Percentiles rank a stretch among this genome's conserved stretches.
phyloP scores from a whole-genome alignment of 495 filamentous ascomycete species.

The Lasiosphaeria hispida region DNA sequence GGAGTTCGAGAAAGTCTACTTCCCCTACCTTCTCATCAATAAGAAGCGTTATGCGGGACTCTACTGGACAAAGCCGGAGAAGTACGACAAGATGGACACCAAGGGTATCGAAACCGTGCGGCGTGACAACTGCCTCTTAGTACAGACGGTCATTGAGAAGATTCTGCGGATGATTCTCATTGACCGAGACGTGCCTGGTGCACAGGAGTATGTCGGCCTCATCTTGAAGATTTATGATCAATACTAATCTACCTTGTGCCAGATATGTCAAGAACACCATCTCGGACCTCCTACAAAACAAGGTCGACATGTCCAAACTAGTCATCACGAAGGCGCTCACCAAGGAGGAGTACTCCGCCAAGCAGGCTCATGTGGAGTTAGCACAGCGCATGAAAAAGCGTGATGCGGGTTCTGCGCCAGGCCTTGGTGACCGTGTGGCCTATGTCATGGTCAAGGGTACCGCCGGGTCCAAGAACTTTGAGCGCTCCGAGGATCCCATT shows the following conservation, averaged over 20 bases:
- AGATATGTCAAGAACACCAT: constrained; percentile 98
- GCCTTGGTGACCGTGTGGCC: constrained; percentile 90
- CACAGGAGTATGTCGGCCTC: constrained; percentile 74
- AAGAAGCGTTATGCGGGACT: constrained; percentile 98
- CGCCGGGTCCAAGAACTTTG: constrained; percentile 85
- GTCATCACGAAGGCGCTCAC: constrained; percentile 98
- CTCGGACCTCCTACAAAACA: constrained; percentile 92
- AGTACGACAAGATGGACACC: constrained; percentile 99
- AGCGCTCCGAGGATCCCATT: constrained; percentile 92
- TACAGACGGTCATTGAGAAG: constrained; percentile 97
- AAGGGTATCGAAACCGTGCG: constrained; percentile 99
- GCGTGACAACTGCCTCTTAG: constrained; percentile 91
- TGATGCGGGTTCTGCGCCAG: constrained; percentile 91
- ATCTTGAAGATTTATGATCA: background rate
- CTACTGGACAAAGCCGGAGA: constrained; percentile 93
- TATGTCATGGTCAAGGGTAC: constrained; percentile 97
- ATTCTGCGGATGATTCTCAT: constrained; percentile 94
- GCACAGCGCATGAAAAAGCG: constrained; percentile 94
- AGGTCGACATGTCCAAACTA: constrained; percentile 97
- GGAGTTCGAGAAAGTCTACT: constrained; percentile 99
- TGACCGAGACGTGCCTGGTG: constrained; percentile 80
- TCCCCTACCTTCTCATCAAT: constrained; percentile 97
- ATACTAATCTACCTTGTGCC: constrained; percentile 18
- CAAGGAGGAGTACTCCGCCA: constrained; percentile 75
- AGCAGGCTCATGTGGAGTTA: constrained; percentile 94